These are phyloP conservation scores for Pythium dissimile DNA, from an alignment of 352 stramenopile species.

Conservation along the genomic window DNA sequence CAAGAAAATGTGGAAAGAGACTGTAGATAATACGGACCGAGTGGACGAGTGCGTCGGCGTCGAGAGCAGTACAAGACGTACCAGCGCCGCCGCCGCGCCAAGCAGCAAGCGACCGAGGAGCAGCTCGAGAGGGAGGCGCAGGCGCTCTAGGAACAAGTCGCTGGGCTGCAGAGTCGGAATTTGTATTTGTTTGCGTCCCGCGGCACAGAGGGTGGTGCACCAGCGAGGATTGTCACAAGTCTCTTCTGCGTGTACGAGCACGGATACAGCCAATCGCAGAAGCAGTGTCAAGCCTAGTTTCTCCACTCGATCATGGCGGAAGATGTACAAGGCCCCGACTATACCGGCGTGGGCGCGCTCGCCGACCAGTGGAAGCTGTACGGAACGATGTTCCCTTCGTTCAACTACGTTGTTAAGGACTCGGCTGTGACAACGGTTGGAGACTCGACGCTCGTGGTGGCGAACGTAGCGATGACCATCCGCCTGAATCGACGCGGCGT, in stretches of 20 bases:
- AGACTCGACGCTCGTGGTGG: conserved; percentile 43
- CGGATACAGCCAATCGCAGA: conserved; percentile 26
- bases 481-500: conserved; percentile 34
- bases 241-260: conserved; percentile 37
- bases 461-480: conserved; percentile 31
- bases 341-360: conserved; percentile 39
- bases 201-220: conserved; percentile 1
- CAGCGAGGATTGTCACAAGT: conserved; percentile 26
- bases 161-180: background rate
- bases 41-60: conserved; percentile 7
- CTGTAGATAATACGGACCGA: background rate
- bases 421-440: conserved; percentile 28
- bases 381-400: conserved; percentile 31
- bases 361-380: conserved; percentile 47
- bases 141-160: background rate
- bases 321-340: conserved; percentile 40
- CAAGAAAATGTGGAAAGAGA: background rate
- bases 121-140: background rate
- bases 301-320: conserved; percentile 47
- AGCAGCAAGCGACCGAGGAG: conserved; percentile 31
- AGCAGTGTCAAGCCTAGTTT: conserved; percentile 32
- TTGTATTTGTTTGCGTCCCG: conserved; percentile 10
- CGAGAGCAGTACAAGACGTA: conserved; percentile 60
- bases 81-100: conserved; percentile 50
- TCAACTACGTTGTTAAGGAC: conserved; percentile 22